Evolutionary conservation across 2,329 filamentous ascomycete genomes (phyloP).

Genomic region (Septoria linicola): DNA sequence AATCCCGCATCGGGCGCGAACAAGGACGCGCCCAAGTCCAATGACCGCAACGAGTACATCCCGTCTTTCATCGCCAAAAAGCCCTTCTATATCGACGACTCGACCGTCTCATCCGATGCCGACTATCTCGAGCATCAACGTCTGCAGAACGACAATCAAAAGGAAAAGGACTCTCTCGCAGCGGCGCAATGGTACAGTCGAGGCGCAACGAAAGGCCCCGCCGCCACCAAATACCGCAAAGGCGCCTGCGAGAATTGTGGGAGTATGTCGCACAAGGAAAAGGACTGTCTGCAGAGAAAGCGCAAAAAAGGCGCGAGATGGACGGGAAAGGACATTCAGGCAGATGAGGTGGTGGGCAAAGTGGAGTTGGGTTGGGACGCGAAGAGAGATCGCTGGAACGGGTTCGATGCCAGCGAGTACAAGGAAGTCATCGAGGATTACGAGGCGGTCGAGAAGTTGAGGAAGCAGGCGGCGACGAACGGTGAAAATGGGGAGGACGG

Average conservation of each 20-base stretch:
- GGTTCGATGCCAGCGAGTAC: slow-evolving; percentile 90
- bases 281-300: slow-evolving; percentile 86
- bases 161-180: slow-evolving; percentile 57
- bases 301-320: slow-evolving; percentile 87
- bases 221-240: slow-evolving; percentile 95
- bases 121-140: slow-evolving; percentile 98
- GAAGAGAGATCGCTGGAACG: slow-evolving; percentile 96
- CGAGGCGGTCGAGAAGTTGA: slow-evolving; percentile 78
- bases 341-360: slow-evolving; percentile 83
- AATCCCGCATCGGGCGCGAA: slow-evolving; percentile 47
- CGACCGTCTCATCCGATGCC: slow-evolving; percentile 60
- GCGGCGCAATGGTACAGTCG: slow-evolving; percentile 90
- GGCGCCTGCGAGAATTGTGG: slow-evolving; percentile 98
- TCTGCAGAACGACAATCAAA: slow-evolving; percentile 60
- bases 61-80: slow-evolving; percentile 97
- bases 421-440: slow-evolving; percentile 83
- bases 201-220: slow-evolving; percentile 72
- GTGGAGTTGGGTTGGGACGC: slow-evolving; percentile 92
- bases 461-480: slow-evolving; percentile 42
- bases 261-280: slow-evolving; percentile 92
- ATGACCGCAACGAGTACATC: slow-evolving; percentile 97
- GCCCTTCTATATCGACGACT: slow-evolving; percentile 89
- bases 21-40: slow-evolving; percentile 70
- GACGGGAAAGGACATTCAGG: slow-evolving; percentile 90
- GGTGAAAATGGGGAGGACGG: slow-evolving; percentile 43